Evolutionary conservation across 768 basidiomycete species (phyloP).

Genomic region (Termitomyces sp.): DNA sequence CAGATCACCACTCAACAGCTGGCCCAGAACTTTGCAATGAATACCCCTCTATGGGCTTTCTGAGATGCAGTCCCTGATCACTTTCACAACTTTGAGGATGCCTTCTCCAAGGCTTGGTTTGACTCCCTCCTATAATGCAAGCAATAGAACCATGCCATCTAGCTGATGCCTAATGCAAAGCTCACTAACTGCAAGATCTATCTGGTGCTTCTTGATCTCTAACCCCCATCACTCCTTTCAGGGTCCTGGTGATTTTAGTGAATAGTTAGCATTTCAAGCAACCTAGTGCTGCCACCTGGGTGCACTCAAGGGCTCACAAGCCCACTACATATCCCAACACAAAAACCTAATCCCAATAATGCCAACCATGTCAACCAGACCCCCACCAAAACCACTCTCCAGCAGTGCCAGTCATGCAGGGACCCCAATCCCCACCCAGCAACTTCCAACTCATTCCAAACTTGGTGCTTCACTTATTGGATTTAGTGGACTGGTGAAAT

Average conservation of each 20-base stretch:
- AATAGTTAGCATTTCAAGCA: background rate
- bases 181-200: no score
- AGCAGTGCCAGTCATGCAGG: background rate
- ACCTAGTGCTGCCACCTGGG: background rate
- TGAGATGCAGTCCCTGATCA: no score
- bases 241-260: background rate
- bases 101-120: no score
- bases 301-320: background rate
- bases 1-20: no score
- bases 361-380: background rate
- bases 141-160: no score
- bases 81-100: no score
- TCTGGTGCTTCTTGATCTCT: background rate
- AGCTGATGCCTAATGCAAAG: no score
- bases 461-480: background rate
- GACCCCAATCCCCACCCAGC: background rate
- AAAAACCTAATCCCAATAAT: no score
- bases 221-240: background rate
- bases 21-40: no score
- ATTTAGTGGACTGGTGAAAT: background rate
- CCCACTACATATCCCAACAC: background rate
- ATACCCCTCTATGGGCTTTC: no score
- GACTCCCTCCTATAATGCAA: no score
- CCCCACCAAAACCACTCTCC: background rate
- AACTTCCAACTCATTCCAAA: background rate